Conservation (phyloP, 1,284 basidiomycete species). For the Malassezia japonica region DNA sequence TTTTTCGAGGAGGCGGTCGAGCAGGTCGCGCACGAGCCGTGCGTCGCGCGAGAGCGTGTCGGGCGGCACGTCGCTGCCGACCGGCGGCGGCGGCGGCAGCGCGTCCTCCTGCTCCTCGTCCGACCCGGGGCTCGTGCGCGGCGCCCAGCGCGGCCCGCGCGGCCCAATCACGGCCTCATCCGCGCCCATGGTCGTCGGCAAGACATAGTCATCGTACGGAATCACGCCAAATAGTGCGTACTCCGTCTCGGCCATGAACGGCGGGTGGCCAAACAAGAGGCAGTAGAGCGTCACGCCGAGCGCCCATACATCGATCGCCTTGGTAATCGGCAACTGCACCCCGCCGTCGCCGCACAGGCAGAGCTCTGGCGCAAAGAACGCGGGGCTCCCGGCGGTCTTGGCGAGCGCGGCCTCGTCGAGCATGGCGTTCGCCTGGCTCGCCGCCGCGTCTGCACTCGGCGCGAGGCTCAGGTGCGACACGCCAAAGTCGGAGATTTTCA, state of each 20-base stretch:
- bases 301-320: constrained; percentile 98
- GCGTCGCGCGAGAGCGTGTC: constrained; percentile 27
- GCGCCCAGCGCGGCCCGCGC: constrained; percentile 29
- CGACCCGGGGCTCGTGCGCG: constrained; percentile 28
- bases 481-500: constrained; percentile 97
- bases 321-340: constrained; percentile 58
- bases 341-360: constrained; percentile 52
- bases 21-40: constrained; percentile 57
- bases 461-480: constrained; percentile 90
- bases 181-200: constrained; percentile 64
- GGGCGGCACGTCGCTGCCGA: constrained; percentile 14
- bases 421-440: too few relatives aligned
- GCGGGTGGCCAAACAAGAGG: constrained; percentile 73
- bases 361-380: constrained; percentile 95
- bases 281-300: constrained; percentile 95
- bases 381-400: constrained; percentile 89
- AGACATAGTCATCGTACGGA: constrained; percentile 65
- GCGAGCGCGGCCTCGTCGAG: constrained; percentile 59
- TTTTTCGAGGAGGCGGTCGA: constrained; percentile 73
- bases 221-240: constrained; percentile 77
- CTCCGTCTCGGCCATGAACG: constrained; percentile 62
- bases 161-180: constrained; percentile 53
- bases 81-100: constrained; percentile 5
- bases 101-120: constrained; percentile 20
- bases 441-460: constrained; percentile 33